Conservation (phyloP, 768 basidiomycete species). For the Leccinum broughii region DNA sequence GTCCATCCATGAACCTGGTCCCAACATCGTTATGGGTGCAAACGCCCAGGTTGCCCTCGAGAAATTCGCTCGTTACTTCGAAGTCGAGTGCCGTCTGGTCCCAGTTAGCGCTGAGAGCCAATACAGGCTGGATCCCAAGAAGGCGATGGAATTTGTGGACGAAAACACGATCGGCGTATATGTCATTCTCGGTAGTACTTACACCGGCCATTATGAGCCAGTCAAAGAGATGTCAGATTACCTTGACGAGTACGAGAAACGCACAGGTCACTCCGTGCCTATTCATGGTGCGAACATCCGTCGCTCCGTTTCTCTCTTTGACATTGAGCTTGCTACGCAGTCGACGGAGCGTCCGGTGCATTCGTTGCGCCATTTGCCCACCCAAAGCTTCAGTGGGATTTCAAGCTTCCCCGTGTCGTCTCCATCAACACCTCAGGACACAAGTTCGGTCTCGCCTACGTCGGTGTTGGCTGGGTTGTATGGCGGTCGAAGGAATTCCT, state of each 20-base stretch:
- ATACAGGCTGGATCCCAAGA: conserved; percentile 74
- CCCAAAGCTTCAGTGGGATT: conserved; percentile 59
- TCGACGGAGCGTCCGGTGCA: conserved; percentile 61
- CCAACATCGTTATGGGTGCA: conserved; percentile 65
- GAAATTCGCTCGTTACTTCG: conserved; percentile 69
- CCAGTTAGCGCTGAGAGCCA: conserved; percentile 67
- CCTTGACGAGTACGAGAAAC: conserved; percentile 55
- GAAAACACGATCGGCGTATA: conserved; percentile 75
- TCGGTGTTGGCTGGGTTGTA: conserved; percentile 65
- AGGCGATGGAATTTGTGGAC: conserved; percentile 63
- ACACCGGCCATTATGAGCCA: conserved; percentile 67
- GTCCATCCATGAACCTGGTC: conserved; percentile 64
- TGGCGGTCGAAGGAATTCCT: conserved; percentile 58
- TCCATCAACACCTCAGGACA: conserved; percentile 62
- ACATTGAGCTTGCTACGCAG: conserved; percentile 21
- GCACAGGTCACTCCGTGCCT: conserved; percentile 45
- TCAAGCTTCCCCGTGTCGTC: conserved; percentile 57
- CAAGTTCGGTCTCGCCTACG: conserved; percentile 58
- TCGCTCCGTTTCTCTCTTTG: conserved; percentile 26
- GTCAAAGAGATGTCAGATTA: conserved; percentile 84
- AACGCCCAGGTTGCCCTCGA: conserved; percentile 72
- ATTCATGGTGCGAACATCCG: conserved; percentile 35
- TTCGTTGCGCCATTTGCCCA: conserved; percentile 64
- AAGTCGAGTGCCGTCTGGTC: conserved; percentile 64
- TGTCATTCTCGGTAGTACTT: conserved; percentile 58